These are phyloP conservation scores for Patellifolia procumbens DNA, from an alignment of 179 eudicot species.

Conservation along the genomic window DNA sequence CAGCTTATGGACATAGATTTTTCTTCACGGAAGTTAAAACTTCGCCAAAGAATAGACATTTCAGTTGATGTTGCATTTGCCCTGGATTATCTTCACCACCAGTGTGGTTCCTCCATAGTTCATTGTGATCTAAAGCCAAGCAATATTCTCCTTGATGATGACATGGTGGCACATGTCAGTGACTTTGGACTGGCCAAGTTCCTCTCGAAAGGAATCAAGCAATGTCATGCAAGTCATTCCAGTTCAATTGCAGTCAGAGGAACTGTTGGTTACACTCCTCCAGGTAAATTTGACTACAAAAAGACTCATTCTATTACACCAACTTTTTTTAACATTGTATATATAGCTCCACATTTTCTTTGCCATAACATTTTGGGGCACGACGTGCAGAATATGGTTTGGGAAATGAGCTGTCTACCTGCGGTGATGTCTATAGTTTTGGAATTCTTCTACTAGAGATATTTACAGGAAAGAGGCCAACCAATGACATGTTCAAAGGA, in stretches of 20 bases:
- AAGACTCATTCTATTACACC: too few relatives aligned
- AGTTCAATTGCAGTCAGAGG: constrained; percentile 36
- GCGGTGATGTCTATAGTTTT: constrained; percentile 21
- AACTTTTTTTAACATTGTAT: too few relatives aligned
- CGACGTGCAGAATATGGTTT: constrained; percentile 11
- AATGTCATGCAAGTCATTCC: constrained; percentile 7
- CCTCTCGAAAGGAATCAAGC: background rate
- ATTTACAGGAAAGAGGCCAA: constrained; percentile 27
- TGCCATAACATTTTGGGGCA: background rate
- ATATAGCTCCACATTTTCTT: too few relatives aligned
- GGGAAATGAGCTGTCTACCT: constrained; percentile 21
- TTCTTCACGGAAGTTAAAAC: background rate
- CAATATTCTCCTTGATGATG: constrained; percentile 36
- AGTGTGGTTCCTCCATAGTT: constrained; percentile 18
- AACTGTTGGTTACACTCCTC: constrained; percentile 38
- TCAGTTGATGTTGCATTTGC: constrained; percentile 31
- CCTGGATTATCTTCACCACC: constrained; percentile 34
- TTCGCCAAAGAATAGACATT: constrained; percentile 29
- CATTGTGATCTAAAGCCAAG: constrained; percentile 43
- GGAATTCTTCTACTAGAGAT: constrained; percentile 27
- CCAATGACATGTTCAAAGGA: constrained; percentile 12
- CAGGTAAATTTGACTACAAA: too few relatives aligned
- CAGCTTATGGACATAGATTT: background rate
- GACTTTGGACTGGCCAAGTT: constrained; percentile 39
- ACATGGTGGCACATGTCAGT: constrained; percentile 36